Base-by-base conservation (phyloP, 1,284 basidiomycete species). In the Ceratobasidium sp. region DNA sequence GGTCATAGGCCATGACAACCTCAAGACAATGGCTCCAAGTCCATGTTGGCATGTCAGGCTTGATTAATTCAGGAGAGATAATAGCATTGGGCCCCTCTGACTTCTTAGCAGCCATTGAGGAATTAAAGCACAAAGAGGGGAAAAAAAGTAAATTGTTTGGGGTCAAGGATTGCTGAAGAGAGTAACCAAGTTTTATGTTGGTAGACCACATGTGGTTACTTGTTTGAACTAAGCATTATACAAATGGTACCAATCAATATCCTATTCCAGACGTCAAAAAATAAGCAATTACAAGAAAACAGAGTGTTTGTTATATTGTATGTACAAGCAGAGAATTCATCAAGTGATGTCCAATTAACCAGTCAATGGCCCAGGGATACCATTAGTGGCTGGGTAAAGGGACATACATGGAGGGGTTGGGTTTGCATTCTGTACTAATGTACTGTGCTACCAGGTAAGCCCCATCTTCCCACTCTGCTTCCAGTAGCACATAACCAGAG, bases 401-500 rank as follows among this genome's bases (percentile, higher is more conserved):
- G 27, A 54, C 27, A 27, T 22, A 54, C 29, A 51, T 7, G 27
- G 53, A 54, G 22, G 22, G 22, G 27, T 54, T 54, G 27, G n/a
- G 22, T 24, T 54, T 54, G 22, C 53, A 11, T 11, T 29, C 53
- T 6, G 53, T 54, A 11, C 53, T 24, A 24, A 54, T 54, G 27
- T 54, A 54, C 27, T 27, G 22, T 24, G 22, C 53, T 14, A 24
- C 53, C 27, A 24, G 53, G 27, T 54, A 54, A 24, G 27, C 53
- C 27, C 53, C 53, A 27, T 54, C 29, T 29, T 54, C 53, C 53
- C 53, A 54, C 53, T 54, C 53, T 8, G 22, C 15, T 54, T 22
- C 22, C 9, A 22, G 53, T 24, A 54, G 22, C 4, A 14, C 53
- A 54, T 54, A 54, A 11, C 53, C 53, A 5, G 14, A 8, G 4